A percentile compares a stretch with the other conserved stretches of the same genome.
Evolutionary conservation across 2,329 filamentous ascomycete species (phyloP).

Genomic region (Colletotrichum simmondsii): DNA sequence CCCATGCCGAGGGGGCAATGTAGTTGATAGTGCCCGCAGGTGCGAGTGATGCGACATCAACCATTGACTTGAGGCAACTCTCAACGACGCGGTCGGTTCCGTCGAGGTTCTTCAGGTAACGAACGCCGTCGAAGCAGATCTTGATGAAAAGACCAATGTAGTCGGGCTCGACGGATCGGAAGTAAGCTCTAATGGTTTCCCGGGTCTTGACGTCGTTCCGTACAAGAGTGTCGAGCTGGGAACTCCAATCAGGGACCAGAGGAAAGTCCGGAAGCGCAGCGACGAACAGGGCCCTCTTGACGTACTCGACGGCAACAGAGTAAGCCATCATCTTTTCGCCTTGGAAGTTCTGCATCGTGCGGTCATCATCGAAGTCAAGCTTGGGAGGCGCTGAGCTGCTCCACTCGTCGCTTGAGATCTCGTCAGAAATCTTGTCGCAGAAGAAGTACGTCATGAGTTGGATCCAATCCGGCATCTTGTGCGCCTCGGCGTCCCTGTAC

Average conservation of each 20-base stretch:
- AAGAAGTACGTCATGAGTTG: constrained; percentile 64
- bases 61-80: constrained; percentile 62
- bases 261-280: constrained; percentile 60
- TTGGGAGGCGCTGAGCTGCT: constrained; percentile 10
- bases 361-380: constrained; percentile 39
- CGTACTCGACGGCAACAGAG: constrained; percentile 76
- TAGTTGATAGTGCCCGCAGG: constrained; percentile 62
- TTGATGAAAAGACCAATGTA: constrained; percentile 58
- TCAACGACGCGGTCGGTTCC: constrained; percentile 49
- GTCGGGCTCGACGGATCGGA: constrained; percentile 53
- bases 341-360: constrained; percentile 58
- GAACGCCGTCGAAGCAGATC: constrained; percentile 68
- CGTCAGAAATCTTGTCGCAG: constrained; percentile 35
- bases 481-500: constrained; percentile 45
- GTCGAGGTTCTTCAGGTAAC: constrained; percentile 47
- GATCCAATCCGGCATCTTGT: constrained; percentile 60
- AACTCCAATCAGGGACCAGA: constrained; percentile 85
- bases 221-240: constrained; percentile 78
- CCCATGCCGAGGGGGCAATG: constrained; percentile 59
- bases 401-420: constrained; percentile 8
- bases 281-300: constrained; percentile 64
- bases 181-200: constrained; percentile 65
- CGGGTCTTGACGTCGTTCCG: constrained; percentile 76
- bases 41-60: constrained; percentile 62
- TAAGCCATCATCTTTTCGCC: constrained; percentile 66